Conservation (phyloP, 306 rosid species). For the Begonia peltatifolia region DNA sequence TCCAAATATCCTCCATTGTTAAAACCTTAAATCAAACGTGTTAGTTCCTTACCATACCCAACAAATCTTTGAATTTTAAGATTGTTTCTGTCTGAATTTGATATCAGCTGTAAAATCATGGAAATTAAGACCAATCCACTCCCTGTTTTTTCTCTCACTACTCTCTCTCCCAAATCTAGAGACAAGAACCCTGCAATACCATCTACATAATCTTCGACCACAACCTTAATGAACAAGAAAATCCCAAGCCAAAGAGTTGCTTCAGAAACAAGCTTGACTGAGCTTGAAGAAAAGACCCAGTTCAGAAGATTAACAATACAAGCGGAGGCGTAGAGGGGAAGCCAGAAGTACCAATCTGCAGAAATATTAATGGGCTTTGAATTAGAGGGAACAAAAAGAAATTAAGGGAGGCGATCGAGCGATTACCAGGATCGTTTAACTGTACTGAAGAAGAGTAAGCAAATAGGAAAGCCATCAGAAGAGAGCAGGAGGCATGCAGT, state of each 20-base stretch:
- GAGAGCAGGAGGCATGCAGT: constrained; percentile 21
- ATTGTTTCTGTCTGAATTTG: constrained; percentile 6
- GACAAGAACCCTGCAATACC: constrained; percentile 38
- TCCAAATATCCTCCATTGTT: too few relatives aligned
- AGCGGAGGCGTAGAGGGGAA: constrained; percentile 40
- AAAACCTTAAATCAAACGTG: too few relatives aligned
- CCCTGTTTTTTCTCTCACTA: constrained; percentile 49
- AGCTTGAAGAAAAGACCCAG: constrained; percentile 19
- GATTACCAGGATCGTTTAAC: constrained; percentile 42
- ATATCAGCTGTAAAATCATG: constrained; percentile 27
- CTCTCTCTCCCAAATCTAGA: constrained; percentile 45
- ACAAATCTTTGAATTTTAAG: constrained; percentile 8
- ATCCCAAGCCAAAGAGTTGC: constrained; percentile 25
- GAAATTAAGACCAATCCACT: constrained; percentile 31
- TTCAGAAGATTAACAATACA: constrained; percentile 36
- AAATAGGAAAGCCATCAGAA: constrained; percentile 45
- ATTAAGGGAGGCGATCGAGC: not conserved
- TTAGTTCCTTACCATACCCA: constrained; percentile 27
- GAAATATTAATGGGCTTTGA: not conserved
- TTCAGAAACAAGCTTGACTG: constrained; percentile 15
- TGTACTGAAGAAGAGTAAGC: constrained; percentile 61
- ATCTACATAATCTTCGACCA: constrained; percentile 21
- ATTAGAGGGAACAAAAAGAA: not conserved
- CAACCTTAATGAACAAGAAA: constrained; percentile 28
- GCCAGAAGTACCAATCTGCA: constrained; percentile 69